Evolutionary conservation across 1,284 basidiomycete species (phyloP).

Genomic region (Ustilago sp.): DNA sequence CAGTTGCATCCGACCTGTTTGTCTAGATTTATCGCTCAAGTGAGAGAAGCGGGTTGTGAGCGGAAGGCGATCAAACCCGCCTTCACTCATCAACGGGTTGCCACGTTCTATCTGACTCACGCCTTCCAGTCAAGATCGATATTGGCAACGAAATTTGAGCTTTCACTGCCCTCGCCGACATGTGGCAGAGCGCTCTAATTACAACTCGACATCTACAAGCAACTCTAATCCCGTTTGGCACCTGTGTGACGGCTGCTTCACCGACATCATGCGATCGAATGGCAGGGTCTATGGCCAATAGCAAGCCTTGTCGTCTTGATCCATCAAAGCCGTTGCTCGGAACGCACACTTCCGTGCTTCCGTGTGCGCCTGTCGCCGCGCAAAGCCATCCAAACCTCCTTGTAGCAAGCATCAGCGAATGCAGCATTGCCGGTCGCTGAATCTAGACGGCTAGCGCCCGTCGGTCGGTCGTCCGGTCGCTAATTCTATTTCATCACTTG

Average conservation of each 20-base stretch:
- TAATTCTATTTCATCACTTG: background rate
- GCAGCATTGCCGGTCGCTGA: background rate
- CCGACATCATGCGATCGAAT: background rate
- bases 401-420: background rate
- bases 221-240: background rate
- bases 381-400: background rate
- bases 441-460: too few species aligned
- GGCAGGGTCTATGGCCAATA: background rate
- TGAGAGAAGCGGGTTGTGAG: background rate
- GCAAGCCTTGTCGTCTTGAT: background rate
- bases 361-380: background rate
- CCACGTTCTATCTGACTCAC: conserved; percentile 1
- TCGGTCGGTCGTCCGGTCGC: too few species aligned
- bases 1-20: background rate
- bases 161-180: background rate
- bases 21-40: background rate
- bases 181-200: background rate
- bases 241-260: background rate
- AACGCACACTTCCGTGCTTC: background rate
- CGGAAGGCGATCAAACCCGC: background rate
- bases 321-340: background rate
- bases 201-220: background rate
- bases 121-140: background rate
- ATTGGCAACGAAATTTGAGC: background rate
- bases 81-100: background rate